Conservation (phyloP, 192 early-diverging fungal species). For the Phlyctochytrium planicorne region DNA sequence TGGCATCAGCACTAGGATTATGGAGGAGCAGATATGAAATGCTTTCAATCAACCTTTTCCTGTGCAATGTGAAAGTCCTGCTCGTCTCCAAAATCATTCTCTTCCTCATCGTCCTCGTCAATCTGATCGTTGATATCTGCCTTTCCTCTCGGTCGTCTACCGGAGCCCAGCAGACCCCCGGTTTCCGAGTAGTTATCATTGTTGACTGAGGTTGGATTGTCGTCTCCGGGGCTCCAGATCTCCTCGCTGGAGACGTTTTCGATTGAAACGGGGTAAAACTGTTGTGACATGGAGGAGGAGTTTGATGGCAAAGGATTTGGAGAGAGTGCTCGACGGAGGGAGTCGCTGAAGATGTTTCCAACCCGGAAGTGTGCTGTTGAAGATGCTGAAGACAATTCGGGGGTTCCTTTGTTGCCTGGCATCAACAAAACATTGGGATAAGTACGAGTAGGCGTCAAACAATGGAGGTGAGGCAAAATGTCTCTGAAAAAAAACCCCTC, state of each 20-base stretch:
- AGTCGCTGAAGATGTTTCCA: constrained; percentile 2
- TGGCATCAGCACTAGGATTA: neutral
- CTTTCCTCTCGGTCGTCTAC: neutral
- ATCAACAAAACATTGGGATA: too few species aligned
- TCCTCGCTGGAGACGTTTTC: constrained; percentile 12
- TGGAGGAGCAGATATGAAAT: neutral
- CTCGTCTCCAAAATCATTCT: constrained; percentile 4
- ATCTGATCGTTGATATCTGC: neutral
- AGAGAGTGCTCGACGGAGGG: constrained; percentile 9
- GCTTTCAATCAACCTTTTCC: neutral
- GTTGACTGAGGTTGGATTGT: neutral
- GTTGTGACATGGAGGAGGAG: neutral
- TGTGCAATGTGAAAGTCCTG: neutral
- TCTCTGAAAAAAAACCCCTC: too few species aligned
- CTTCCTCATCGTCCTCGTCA: constrained; percentile 10
- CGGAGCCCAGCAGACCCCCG: neutral
- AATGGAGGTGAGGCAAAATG: too few species aligned
- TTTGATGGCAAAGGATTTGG: neutral
- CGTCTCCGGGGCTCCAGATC: constrained; percentile 11
- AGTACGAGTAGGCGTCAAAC: too few species aligned
- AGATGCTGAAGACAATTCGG: too few species aligned
- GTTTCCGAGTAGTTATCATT: neutral
- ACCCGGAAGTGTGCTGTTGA: too few species aligned
- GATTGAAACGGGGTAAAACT: neutral
- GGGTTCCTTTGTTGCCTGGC: too few species aligned